Evolutionary conservation across 139 green algal species (phyloP).

Genomic region (Micromonas commoda): DNA sequence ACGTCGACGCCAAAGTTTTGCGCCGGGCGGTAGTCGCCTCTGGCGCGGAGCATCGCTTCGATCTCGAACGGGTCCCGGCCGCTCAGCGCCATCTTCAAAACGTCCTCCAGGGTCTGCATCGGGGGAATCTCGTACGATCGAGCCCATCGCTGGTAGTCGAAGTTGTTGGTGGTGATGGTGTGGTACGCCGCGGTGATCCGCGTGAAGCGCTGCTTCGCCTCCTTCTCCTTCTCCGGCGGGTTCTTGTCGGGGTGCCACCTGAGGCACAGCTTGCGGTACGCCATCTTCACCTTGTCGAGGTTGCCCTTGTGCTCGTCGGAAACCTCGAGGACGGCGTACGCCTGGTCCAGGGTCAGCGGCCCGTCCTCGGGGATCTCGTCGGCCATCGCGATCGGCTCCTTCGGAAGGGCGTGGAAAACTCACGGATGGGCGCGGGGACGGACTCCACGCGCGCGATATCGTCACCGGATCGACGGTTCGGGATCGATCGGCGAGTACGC

Average conservation of each 20-base stretch:
- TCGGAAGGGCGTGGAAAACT: no score
- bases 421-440: no score
- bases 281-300: constrained; percentile 9
- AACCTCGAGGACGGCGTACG: neutral
- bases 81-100: constrained; percentile 7
- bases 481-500: no score
- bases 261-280: constrained; percentile 15
- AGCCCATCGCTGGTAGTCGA: constrained; percentile 11
- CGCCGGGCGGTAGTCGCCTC: constrained; percentile 11
- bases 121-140: constrained; percentile 17
- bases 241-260: constrained; percentile 21
- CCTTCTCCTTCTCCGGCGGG: neutral
- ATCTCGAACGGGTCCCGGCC: constrained; percentile 19
- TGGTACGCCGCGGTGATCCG: constrained; percentile 17
- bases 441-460: no score
- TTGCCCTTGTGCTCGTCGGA: neutral
- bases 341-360: neutral
- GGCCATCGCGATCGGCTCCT: neutral
- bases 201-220: neutral
- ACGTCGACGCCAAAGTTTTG: constrained; percentile 15
- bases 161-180: constrained; percentile 25
- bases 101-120: constrained; percentile 23
- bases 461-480: no score
- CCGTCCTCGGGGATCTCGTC: no score
- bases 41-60: constrained; percentile 14